Evolutionary conservation across 768 basidiomycete genomes (phyloP).

Genomic region (Hemileccinum rubropunctum): DNA sequence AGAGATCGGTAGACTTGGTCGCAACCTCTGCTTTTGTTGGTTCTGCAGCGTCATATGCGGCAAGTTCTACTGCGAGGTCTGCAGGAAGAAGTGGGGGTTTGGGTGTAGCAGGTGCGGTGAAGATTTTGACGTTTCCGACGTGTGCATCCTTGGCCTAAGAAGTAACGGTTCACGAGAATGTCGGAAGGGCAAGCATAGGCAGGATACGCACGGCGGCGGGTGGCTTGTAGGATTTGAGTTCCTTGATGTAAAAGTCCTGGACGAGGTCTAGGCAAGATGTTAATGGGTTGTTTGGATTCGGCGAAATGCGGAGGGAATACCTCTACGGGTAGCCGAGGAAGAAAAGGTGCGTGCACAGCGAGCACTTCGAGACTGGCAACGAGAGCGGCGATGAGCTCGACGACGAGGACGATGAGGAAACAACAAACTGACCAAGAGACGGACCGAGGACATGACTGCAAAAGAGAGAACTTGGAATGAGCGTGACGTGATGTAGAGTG

Average conservation of each 20-base stretch:
- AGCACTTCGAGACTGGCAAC: conserved; percentile 38
- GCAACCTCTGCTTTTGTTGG: conserved; percentile 53
- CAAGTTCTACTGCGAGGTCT: conserved; percentile 85
- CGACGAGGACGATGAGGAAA: neutral
- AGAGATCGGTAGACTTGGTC: conserved; percentile 25
- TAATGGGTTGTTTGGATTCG: conserved; percentile 12
- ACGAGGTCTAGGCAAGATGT: conserved; percentile 64
- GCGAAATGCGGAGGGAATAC: conserved; percentile 38
- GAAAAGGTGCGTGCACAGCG: conserved; percentile 59
- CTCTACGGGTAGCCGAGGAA: conserved; percentile 62
- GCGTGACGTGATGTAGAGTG: conserved; percentile 43
- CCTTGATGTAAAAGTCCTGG: conserved; percentile 87
- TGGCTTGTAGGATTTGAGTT: conserved; percentile 89
- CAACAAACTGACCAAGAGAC: conserved; percentile 38
- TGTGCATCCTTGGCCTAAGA: conserved; percentile 85
- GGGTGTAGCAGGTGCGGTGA: conserved; percentile 72
- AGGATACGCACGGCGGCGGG: conserved; percentile 56
- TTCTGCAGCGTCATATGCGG: conserved; percentile 81
- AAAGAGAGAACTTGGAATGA: conserved; percentile 40
- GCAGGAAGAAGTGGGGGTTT: conserved; percentile 70
- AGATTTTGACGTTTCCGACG: conserved; percentile 82
- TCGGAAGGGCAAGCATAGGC: neutral
- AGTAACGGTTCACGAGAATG: neutral
- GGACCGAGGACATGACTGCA: conserved; percentile 57
- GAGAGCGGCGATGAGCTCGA: conserved; percentile 9